Evolutionary conservation across 306 rosid genomes (phyloP).

Genomic region (Sindora glabra): DNA sequence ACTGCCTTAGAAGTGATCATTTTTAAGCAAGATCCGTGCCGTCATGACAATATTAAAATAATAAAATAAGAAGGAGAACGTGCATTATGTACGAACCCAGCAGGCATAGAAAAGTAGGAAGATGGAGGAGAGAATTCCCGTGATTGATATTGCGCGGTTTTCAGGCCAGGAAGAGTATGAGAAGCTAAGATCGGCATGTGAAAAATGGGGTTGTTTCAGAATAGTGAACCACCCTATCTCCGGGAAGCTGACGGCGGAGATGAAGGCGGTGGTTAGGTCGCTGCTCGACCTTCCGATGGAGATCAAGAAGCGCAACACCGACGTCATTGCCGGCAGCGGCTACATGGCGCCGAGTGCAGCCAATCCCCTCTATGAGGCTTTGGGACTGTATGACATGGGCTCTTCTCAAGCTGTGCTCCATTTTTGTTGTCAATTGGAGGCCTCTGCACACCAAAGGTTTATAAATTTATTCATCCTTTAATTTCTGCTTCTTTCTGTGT

Average conservation of each 20-base stretch:
- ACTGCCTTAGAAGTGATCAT: no score
- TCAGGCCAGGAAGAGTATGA: conserved; percentile 19
- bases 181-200: conserved; percentile 52
- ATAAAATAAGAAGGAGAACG: no score
- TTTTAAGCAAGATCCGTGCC: no score
- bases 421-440: conserved; percentile 43
- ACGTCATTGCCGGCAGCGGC: conserved; percentile 39
- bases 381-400: conserved; percentile 40
- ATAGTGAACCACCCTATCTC: conserved; percentile 41
- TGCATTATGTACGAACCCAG: no score
- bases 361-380: conserved; percentile 46
- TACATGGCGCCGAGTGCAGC: conserved; percentile 28
- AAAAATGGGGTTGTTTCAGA: conserved; percentile 57
- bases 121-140: no score
- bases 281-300: conserved; percentile 51
- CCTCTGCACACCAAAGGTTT: conserved; percentile 37
- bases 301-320: conserved; percentile 41
- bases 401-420: conserved; percentile 26
- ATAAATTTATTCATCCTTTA: no score
- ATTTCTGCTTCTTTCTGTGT: no score
- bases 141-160: no score
- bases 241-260: conserved; percentile 32
- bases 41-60: no score
- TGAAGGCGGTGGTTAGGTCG: conserved; percentile 31
- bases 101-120: no score